Base-by-base conservation (phyloP, 306 rosid genomes). In the Quercus agrifolia region DNA sequence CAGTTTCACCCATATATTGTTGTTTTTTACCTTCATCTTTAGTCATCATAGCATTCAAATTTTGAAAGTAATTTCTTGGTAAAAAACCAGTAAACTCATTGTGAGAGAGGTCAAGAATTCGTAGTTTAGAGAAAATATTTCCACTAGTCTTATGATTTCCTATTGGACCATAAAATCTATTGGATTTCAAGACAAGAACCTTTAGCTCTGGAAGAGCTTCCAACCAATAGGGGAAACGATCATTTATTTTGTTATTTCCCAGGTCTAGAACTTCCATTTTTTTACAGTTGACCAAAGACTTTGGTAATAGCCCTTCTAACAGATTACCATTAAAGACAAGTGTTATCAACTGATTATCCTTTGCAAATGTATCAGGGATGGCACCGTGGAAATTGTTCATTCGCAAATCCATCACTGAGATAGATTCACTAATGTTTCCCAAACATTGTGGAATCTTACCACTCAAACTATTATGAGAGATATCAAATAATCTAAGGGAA, bases 391-490 rank as follows among this genome's bases (percentile, higher is more conserved):
- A 79, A 6, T 27, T 79, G 52, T 88, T 88, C 14, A 3, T 70
- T 18, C 56, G 81, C 18, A 88, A 2, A 74, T 84, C 86, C 71
- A 88, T 25, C 2, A 49, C 80, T 0, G 0, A 0, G 15, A 30
- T 30, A 8, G 0, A 25, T 57, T 20, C 52, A 54, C 58, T 17
- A 6, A 78, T 17, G 20, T 67, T 56, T 49, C 71, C 74, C 0
- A 82, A 2, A 28, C 92, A 82, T 73, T 68, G 77, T 18, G 90
- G 84, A 58, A 82, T 54, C 17, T 9, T 35, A 18, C 85, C 81
- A 71, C 14, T 63, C 17, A 77, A 35, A 1, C 12, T 74, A 56
- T 82, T 82, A 21, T 19, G 63, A 0, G 85, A 72, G 6, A 77
- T 5, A 64, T 31, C 57, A 46, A 77, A 71, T 20, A 72, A 1